Percentiles rank a stretch among this genome's conserved stretches.
Conservation (phyloP, 306 rosid species). For the Sesbania bispinosa region DNA sequence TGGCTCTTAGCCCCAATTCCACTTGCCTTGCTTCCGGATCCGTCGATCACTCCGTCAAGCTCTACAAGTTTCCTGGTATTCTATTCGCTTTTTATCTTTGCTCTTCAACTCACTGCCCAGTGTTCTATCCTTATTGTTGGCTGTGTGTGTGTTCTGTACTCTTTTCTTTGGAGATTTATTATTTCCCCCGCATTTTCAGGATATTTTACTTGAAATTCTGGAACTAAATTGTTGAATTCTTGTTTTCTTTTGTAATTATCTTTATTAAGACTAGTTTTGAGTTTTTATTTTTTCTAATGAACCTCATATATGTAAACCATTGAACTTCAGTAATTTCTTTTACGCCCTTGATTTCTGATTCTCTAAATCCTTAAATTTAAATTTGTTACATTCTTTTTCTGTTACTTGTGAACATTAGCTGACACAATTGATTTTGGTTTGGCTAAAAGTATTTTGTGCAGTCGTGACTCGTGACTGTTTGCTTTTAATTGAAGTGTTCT, state of each 20-base stretch:
- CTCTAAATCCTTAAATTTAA: background rate
- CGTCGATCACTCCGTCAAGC: slow-evolving; percentile 86
- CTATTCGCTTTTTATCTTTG: background rate
- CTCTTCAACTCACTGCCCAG: no score
- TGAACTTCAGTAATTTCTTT: background rate
- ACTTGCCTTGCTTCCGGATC: slow-evolving; percentile 97
- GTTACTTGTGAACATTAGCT: background rate
- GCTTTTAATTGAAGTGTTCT: background rate
- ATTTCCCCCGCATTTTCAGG: background rate
- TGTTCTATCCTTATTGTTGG: background rate
- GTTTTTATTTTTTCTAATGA: background rate
- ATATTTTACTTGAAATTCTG: background rate
- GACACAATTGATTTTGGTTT: background rate
- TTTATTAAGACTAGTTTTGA: background rate
- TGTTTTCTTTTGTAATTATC: background rate
- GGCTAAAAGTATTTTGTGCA: background rate
- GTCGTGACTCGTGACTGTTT: background rate
- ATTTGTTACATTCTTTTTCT: background rate
- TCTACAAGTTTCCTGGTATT: slow-evolving; percentile 92
- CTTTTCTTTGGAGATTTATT: background rate
- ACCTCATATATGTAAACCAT: background rate
- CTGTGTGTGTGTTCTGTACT: background rate
- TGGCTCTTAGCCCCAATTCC: slow-evolving; percentile 91
- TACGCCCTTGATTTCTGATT: background rate
- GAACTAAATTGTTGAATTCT: background rate